Conservation (phyloP, 352 stramenopile genomes). For the Phytophthora pluvialis region DNA sequence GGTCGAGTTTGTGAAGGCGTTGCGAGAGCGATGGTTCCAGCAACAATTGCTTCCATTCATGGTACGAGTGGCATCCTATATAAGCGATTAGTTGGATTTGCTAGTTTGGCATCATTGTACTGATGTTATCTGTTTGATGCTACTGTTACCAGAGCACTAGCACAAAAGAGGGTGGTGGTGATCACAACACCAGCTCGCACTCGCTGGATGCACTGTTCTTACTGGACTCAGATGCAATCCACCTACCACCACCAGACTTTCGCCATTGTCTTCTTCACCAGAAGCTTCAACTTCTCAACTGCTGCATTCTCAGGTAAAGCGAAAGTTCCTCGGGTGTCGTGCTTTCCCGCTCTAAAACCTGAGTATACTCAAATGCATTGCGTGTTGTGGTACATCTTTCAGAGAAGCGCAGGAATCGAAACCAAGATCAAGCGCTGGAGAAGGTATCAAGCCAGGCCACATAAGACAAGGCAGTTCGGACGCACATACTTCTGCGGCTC, state of each 20-base stretch:
- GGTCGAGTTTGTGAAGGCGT: conserved; percentile 84
- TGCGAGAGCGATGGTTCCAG: conserved; percentile 75
- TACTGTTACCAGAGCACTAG: conserved; percentile 40
- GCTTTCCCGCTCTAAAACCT: no score
- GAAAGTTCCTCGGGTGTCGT: neutral
- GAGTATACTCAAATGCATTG: neutral
- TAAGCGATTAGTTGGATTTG: neutral
- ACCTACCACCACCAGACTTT: conserved; percentile 69
- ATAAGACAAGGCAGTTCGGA: neutral
- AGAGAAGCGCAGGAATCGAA: conserved; percentile 42
- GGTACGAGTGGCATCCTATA: conserved; percentile 36
- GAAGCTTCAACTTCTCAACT: conserved; percentile 84
- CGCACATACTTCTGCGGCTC: neutral
- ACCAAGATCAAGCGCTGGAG: conserved; percentile 10
- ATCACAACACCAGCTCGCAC: conserved; percentile 40
- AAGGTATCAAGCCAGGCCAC: conserved; percentile 10
- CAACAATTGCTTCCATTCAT: conserved; percentile 75
- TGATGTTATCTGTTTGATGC: neutral
- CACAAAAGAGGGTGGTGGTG: conserved; percentile 27
- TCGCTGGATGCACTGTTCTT: conserved; percentile 64
- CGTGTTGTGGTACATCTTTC: neutral
- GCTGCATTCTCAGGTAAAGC: conserved; percentile 68
- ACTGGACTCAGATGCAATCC: conserved; percentile 51
- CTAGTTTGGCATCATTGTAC: neutral
- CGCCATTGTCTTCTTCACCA: conserved; percentile 80